Percentiles rank a stretch among this genome's conserved stretches.
phyloP scores from a whole-genome alignment of 352 stramenopile species.

The Globisporangium cystogenes region DNA sequence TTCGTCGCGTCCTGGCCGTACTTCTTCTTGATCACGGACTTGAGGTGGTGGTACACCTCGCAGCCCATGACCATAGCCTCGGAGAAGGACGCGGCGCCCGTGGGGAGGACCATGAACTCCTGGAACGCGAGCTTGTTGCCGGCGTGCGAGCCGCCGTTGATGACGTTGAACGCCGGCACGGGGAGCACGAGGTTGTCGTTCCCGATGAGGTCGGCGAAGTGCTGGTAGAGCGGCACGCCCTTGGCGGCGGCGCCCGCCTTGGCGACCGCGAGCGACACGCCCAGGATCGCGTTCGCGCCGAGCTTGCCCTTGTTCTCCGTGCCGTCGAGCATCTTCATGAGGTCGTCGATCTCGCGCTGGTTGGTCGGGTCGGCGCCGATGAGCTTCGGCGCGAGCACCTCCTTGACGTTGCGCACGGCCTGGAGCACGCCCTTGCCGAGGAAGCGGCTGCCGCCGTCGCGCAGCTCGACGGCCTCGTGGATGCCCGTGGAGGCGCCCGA shows the following conservation, averaged over 20 bases:
- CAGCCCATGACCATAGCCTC: conserved; percentile 98
- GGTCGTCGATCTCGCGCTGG: conserved; percentile 94
- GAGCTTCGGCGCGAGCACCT: conserved; percentile 93
- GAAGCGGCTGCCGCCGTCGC: conserved; percentile 96
- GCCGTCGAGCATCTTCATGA: conserved; percentile 96
- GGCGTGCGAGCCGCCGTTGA: conserved; percentile 98
- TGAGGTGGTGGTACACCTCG: conserved; percentile 99
- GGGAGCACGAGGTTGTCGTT: conserved; percentile 93
- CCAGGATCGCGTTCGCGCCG: conserved; percentile 98
- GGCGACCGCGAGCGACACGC: conserved; percentile 94
- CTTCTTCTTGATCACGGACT: conserved; percentile 98
- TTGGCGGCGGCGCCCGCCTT: conserved; percentile 95
- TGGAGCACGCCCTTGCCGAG: conserved; percentile 97
- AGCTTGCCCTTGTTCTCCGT: conserved; percentile 98
- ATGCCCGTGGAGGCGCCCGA: conserved; percentile 94
- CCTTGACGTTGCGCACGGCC: conserved; percentile 98
- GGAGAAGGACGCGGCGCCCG: conserved; percentile 85
- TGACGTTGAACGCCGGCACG: conserved; percentile 99
- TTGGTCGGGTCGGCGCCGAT: conserved; percentile 95
- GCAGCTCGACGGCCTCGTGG: conserved; percentile 97
- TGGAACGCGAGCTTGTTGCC: conserved; percentile 99
- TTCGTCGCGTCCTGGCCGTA: conserved; percentile 98
- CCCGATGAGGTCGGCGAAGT: conserved; percentile 97
- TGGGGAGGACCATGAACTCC: conserved; percentile 99
- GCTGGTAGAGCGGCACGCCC: conserved; percentile 95